Percentiles rank a stretch among this genome's conserved stretches.
phyloP scores from a whole-genome alignment of 2,329 filamentous ascomycete species.

The Eutypella sp. region DNA sequence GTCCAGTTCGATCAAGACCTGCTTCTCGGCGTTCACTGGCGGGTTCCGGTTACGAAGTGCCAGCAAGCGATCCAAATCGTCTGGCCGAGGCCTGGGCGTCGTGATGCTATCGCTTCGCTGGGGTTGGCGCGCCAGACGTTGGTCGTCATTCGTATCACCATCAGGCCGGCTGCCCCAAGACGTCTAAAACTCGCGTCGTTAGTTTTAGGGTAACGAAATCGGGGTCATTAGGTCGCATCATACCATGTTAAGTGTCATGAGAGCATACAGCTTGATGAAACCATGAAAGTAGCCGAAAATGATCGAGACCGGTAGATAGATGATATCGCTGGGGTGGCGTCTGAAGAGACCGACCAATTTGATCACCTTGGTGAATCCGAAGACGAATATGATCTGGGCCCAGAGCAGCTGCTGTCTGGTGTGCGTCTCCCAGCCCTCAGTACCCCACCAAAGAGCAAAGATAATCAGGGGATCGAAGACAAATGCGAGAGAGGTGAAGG shows the following conservation, averaged over 20 bases:
- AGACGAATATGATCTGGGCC: constrained; percentile 68
- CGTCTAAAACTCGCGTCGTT: constrained; percentile 54
- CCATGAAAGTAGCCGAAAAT: constrained; percentile 91
- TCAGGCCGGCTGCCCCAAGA: constrained; percentile 94
- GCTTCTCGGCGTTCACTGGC: constrained; percentile 16
- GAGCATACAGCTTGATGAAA: constrained; percentile 83
- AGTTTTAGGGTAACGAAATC: background rate
- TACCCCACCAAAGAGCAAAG: constrained; percentile 64
- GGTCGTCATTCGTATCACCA: constrained; percentile 76
- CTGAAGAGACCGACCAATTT: constrained; percentile 85
- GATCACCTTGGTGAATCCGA: constrained; percentile 79
- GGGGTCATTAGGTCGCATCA: constrained; percentile 8
- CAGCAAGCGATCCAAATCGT: constrained; percentile 24
- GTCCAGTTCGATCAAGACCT: constrained; percentile 11
- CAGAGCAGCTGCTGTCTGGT: constrained; percentile 52
- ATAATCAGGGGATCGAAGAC: constrained; percentile 71
- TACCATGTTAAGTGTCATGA: constrained; percentile 79
- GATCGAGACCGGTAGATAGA: constrained; percentile 79
- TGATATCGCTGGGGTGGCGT: constrained; percentile 74
- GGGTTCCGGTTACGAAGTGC: constrained; percentile 12
- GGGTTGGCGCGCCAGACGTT: constrained; percentile 55
- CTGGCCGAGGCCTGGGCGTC: constrained; percentile 26
- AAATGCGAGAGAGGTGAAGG: constrained; percentile 83
- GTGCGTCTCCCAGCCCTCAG: constrained; percentile 52
- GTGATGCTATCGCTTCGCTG: constrained; percentile 30